Evolutionary conservation across 805 yeast genomes (phyloP), one percentile per base, ranked within the genome.

Genomic region (Grigorovia yakushimaensis): DNA sequence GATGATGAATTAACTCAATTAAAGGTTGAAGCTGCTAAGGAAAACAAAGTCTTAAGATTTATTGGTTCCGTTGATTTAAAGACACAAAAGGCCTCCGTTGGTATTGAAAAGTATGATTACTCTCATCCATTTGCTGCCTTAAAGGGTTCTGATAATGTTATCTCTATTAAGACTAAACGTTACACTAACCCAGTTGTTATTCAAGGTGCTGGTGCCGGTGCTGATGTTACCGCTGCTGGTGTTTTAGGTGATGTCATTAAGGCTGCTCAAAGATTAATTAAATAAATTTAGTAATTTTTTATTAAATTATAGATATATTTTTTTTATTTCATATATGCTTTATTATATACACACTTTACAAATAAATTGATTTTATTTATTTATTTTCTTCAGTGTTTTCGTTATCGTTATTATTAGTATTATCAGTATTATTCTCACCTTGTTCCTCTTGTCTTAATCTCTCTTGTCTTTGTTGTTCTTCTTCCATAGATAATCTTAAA

Each of bases 161-260:
- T 93, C 51, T 82, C 97, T 20, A 84, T 93, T 71, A 82, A 81
- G 66, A 84, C 97, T 30, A 81, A 86, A 65, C 84, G 99, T 72
- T 93, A 93, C 69, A 78, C 83, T 39, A 88, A 87, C 69, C 98
- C 98, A 46, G 75, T 93, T 65, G 83, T 93, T 52, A 77, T 93
- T 59, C 98, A 93, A 75, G 99, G 99, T 70, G 98, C 99, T 30
- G 99, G 95, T 58, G 78, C 95, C 58, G 93, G 94, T 61, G 82
- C 81, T 42, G 84, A 71, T 17, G 86, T 81, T 42, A 80, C 85
- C 30, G 85, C 86, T 50, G 82, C 83, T 58, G 99, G 98, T 68
- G 97, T 93, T 41, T 76, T 93, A 55, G 95, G 94, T 46, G 99
- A 93, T 65, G 82, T 86, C 36, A 77, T 93, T 64, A 93, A 88